Base-by-base conservation (phyloP, 768 basidiomycete genomes). In the Paxillus ammoniavirescens region DNA sequence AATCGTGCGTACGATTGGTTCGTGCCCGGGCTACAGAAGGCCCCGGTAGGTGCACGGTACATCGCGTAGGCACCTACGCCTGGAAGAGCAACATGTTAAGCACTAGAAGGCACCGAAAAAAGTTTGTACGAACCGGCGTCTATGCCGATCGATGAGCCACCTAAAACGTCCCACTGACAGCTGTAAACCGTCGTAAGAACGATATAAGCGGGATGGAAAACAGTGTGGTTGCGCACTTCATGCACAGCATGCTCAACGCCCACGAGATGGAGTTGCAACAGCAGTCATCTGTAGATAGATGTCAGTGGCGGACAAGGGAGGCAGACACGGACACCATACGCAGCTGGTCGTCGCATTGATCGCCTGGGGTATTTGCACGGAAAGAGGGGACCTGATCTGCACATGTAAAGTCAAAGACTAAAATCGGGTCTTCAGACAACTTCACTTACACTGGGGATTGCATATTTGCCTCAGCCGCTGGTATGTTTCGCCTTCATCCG, bases 211-310 rank as follows among this genome's bases (percentile, higher is more conserved):
- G 9, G 8, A 17, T 17, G 46, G 28, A 13, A 31, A 36, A n/a
- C 8, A 3, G 26, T 38, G 35, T 38, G 35, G 26, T 15, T 18
- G 15, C 60, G 10, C 37, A 67, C 66, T 65, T 67, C 50, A 67
- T 54, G 43, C 66, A 67, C 6, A 67, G 53, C 66, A 65, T 67
- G 43, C 63, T 65, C 35, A 67, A 41, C 26, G 58, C 59, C 48
- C 56, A 67, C 6, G 66, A 61, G 21, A 67, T 54, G 5, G 66
- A 65, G 41, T 67, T 67, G 31, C 66, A 67, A 40, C 66, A 67
- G 36, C 66, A 65, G 21, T 58, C 52, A 42, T 52, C 66, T 67
- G 15, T 3, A 6, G 31, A 41, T 42, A 10, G 38, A 15, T 23
- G 33, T 38, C 18, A 44, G 35, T 13, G 40, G 12, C 33, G 23